phyloP scores from a whole-genome alignment of 2,329 filamentous ascomycete species.

The Fusarium algeriense region DNA sequence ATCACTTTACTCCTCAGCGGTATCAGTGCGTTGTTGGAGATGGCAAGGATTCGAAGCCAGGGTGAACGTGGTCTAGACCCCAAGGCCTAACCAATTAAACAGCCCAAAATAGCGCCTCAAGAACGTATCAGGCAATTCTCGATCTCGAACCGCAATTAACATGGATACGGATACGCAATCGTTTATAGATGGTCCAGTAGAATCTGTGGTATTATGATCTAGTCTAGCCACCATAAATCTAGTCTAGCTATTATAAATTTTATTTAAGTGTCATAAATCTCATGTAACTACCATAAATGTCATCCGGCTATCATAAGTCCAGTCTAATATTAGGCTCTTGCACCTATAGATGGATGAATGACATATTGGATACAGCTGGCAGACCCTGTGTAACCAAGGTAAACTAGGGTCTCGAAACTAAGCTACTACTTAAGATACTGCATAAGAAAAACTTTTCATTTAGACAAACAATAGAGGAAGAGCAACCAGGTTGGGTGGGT shows the following conservation, averaged over 20 bases:
- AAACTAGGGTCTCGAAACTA: too few relatives aligned
- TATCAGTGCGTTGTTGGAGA: not conserved
- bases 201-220: not conserved
- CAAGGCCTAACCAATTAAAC: constrained; percentile 2
- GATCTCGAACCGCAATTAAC: not conserved
- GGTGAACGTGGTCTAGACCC: not conserved
- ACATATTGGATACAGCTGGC: not conserved
- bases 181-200: not conserved
- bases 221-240: not conserved
- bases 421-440: not conserved
- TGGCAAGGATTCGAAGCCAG: not conserved
- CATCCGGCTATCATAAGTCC: too few relatives aligned
- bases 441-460: not conserved
- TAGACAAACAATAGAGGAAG: not conserved
- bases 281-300: not conserved
- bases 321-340: too few relatives aligned
- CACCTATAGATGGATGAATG: not conserved
- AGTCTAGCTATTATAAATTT: too few relatives aligned
- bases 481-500: not conserved
- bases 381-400: not conserved
- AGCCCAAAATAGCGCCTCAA: not conserved
- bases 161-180: not conserved
- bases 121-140: constrained; percentile 11
- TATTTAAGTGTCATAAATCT: too few relatives aligned
- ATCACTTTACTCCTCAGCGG: too few relatives aligned